Evolutionary conservation across 2,329 filamentous ascomycete genomes (phyloP).

Genomic region (Hypomyces perniciosus): DNA sequence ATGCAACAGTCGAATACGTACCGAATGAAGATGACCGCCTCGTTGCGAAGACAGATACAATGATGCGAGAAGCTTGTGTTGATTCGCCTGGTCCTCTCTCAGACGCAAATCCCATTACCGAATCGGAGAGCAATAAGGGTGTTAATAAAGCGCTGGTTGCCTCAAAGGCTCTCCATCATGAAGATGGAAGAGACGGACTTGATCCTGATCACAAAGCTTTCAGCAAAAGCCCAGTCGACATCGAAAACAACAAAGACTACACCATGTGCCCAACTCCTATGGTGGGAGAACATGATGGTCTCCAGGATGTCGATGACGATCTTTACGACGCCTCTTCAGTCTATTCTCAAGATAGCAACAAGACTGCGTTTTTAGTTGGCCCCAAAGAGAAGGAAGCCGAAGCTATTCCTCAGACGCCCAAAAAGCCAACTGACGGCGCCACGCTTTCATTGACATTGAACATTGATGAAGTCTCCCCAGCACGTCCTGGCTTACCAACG

Average conservation of each 20-base stretch:
- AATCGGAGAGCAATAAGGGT: no score
- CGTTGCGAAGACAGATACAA: no score
- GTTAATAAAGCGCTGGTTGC: no score
- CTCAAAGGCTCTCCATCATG: no score
- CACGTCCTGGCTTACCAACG: background rate
- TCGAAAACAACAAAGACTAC: background rate
- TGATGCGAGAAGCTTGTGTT: background rate
- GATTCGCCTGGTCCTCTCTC: background rate
- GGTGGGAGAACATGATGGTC: background rate
- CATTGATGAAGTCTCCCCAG: background rate
- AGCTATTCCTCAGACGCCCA: background rate
- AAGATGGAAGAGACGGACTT: no score
- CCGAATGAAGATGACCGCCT: no score
- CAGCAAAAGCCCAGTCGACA: no score
- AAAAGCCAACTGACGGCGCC: background rate
- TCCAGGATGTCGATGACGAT: background rate
- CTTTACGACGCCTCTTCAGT: constrained; percentile 17
- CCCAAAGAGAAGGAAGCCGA: background rate
- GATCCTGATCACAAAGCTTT: no score
- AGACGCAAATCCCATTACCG: no score
- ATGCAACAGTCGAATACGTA: background rate
- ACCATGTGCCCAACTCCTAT: no score
- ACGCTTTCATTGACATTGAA: background rate
- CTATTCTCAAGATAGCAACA: constrained; percentile 18
- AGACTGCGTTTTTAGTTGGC: constrained; percentile 14